Percentiles rank a stretch among this genome's conserved stretches.
phyloP scores from a whole-genome alignment of 805 yeast genomes.

The Jamesozyma hellenica region DNA sequence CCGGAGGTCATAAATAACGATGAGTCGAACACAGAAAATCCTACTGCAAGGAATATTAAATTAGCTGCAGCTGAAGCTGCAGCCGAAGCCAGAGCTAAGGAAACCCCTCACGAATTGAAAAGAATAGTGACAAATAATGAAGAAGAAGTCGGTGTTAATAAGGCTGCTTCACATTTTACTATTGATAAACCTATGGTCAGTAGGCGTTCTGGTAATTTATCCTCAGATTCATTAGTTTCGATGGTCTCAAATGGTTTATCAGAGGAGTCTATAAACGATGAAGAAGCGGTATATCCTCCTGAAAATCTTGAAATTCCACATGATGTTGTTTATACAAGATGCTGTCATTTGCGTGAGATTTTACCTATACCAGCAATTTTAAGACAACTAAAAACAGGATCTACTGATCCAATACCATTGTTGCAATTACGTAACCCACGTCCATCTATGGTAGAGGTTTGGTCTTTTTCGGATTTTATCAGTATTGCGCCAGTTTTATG shows the following conservation, averaged over 20 bases:
- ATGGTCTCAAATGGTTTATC: conserved; percentile 13
- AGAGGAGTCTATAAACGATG: conserved; percentile 7
- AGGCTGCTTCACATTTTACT: conserved; percentile 29
- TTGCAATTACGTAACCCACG: conserved; percentile 72
- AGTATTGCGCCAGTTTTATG: conserved; percentile 76
- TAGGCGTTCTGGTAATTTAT: conserved; percentile 25
- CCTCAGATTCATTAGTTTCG: conserved; percentile 10
- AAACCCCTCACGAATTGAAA: conserved; percentile 25
- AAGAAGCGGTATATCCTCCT: conserved; percentile 24
- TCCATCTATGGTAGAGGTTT: conserved; percentile 80
- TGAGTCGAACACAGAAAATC: background rate
- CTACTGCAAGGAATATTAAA: conserved; percentile 18
- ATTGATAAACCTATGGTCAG: conserved; percentile 38
- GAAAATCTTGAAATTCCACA: conserved; percentile 32
- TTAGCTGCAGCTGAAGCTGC: conserved; percentile 32
- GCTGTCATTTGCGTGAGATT: conserved; percentile 87
- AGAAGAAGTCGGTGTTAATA: conserved; percentile 31
- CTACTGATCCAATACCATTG: conserved; percentile 71
- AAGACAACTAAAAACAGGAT: conserved; percentile 64
- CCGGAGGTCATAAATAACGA: conserved; percentile 22
- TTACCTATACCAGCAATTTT: conserved; percentile 84
- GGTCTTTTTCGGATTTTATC: conserved; percentile 79
- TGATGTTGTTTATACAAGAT: conserved; percentile 76
- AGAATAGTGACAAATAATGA: conserved; percentile 28
- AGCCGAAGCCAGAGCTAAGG: conserved; percentile 30